These are phyloP conservation scores for Globisporangium canariense DNA, from an alignment of 352 stramenopile species.

Conservation along the genomic window DNA sequence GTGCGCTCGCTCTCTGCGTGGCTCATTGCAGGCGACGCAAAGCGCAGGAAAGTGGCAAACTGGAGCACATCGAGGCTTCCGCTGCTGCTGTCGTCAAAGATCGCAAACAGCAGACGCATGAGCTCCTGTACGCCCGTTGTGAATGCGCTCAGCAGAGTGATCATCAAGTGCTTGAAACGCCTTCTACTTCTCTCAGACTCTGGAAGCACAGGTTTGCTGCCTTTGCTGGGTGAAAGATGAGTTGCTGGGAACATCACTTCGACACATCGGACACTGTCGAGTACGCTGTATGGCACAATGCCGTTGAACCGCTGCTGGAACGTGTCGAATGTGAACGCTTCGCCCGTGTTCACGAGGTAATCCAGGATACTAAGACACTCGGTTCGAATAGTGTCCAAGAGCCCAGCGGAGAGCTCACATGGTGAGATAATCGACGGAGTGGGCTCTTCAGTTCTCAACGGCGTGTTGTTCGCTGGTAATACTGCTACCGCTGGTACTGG, in stretches of 20 bases:
- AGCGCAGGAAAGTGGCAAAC: constrained; percentile 22
- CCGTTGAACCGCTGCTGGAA: constrained; percentile 12
- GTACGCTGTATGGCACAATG: neutral
- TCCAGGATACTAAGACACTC: constrained; percentile 15
- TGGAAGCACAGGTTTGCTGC: neutral
- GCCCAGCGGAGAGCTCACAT: neutral
- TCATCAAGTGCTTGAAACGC: constrained; percentile 22
- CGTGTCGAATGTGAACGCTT: constrained; percentile 7
- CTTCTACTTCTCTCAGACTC: neutral
- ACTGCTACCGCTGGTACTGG: neutral
- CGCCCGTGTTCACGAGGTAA: constrained; percentile 8
- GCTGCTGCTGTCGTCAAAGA: constrained; percentile 36
- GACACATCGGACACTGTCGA: neutral
- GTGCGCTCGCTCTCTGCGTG: constrained; percentile 20
- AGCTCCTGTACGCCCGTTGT: constrained; percentile 25
- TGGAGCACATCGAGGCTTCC: constrained; percentile 23
- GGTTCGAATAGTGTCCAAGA: neutral
- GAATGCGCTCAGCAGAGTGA: constrained; percentile 34
- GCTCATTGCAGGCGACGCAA: constrained; percentile 7
- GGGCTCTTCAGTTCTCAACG: neutral
- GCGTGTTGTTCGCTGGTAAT: neutral
- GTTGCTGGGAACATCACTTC: neutral
- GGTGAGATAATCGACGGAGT: neutral
- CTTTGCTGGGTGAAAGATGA: too few relatives aligned
- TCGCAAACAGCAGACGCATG: constrained; percentile 35